These are phyloP conservation scores for Acacia pycnantha DNA, from an alignment of 331 rosid species.

Conservation along the genomic window DNA sequence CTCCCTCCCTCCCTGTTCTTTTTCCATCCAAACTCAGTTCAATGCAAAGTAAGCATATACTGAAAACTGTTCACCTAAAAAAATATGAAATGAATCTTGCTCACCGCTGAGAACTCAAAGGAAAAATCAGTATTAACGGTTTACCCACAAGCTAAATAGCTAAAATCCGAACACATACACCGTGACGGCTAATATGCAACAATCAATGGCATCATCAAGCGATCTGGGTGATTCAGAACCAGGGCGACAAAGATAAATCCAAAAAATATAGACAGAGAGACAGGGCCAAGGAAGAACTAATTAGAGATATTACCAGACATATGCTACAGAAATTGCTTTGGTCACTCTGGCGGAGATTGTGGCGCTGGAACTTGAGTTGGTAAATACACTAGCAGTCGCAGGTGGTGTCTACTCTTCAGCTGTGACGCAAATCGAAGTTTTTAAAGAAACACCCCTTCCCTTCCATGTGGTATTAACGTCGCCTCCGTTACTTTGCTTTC, in stretches of 20 bases:
- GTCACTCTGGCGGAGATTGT: neutral
- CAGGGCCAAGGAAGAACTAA: neutral
- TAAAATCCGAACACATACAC: slow-evolving; percentile 3
- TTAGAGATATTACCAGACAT: neutral
- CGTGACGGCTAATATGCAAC: slow-evolving; percentile 7
- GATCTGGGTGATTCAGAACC: slow-evolving; percentile 32
- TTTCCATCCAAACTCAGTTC: neutral
- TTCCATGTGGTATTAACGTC: neutral
- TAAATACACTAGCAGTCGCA: neutral
- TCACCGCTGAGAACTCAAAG: slow-evolving; percentile 16
- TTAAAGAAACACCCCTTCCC: neutral
- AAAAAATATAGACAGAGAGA: neutral
- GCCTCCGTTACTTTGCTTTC: neutral
- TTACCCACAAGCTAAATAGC: slow-evolving; percentile 3
- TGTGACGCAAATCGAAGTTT: neutral
- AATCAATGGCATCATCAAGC: slow-evolving; percentile 11
- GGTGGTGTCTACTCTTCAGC: neutral
- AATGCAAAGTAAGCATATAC: neutral
- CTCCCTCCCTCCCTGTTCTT: neutral
- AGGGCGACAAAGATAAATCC: slow-evolving; percentile 14
- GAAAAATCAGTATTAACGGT: neutral
- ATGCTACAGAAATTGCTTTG: neutral
- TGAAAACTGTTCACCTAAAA: neutral
- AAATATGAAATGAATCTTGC: neutral
- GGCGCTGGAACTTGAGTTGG: neutral